These are phyloP conservation scores for Rubus idaeus DNA, from an alignment of 306 rosid genomes.

Conservation along the genomic window DNA sequence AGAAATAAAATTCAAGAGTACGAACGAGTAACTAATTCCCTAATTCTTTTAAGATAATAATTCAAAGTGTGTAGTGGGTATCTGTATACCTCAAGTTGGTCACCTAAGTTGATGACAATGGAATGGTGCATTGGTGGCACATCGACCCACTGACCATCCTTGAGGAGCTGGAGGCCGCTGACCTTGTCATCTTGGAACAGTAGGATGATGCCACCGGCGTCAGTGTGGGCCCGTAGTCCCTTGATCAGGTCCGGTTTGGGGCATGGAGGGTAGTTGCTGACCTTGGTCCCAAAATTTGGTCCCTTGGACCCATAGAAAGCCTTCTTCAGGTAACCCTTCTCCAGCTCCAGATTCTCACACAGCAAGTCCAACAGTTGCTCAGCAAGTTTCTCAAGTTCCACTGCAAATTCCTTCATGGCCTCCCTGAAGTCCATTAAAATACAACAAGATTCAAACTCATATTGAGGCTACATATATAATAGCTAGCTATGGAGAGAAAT, in stretches of 20 bases:
- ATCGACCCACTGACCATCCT: slow-evolving; percentile 80
- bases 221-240: slow-evolving; percentile 95
- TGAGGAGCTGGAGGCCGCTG: slow-evolving; percentile 95
- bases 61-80: not conserved
- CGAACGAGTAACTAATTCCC: not conserved
- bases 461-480: not conserved
- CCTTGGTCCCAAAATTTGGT: slow-evolving; percentile 89
- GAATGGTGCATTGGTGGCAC: slow-evolving; percentile 98
- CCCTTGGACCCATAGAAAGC: slow-evolving; percentile 80
- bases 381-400: slow-evolving; percentile 68
- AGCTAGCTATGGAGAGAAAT: not conserved
- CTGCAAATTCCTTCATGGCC: slow-evolving; percentile 73
- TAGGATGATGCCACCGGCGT: slow-evolving; percentile 93
- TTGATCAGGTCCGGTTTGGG: slow-evolving; percentile 90
- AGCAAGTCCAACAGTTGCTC: slow-evolving; percentile 74
- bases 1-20: not conserved
- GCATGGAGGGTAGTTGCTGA: slow-evolving; percentile 94
- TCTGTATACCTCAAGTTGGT: slow-evolving; percentile 81
- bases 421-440: slow-evolving; percentile 38
- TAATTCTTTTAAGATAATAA: not conserved
- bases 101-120: slow-evolving; percentile 94
- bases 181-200: slow-evolving; percentile 96
- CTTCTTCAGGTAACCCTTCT: slow-evolving; percentile 78
- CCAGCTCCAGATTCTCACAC: slow-evolving; percentile 89
- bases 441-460: not conserved